Base-by-base conservation (phyloP, 495 filamentous ascomycete species). In the Aspergillus hancockii region DNA sequence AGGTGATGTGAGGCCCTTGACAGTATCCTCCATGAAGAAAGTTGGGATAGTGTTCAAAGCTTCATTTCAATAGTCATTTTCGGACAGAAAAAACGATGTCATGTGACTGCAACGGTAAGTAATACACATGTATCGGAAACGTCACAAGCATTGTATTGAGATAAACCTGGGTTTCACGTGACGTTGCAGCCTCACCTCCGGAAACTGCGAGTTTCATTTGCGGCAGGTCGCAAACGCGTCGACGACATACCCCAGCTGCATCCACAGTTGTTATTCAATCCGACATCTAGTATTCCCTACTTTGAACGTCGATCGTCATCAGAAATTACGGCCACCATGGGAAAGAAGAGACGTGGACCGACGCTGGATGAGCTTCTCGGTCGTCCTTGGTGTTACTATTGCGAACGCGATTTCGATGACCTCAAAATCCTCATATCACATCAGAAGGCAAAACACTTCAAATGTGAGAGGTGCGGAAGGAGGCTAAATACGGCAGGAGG, bases 391-490 rank as follows among this genome's bases (percentile, higher is more conserved):
- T 98, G 94, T 79, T 98, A 97, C 75, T 98, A 98, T 76, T 98
- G 94, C 77, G 94, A 98, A 77, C 87, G 93, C 74, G 94, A 97
- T 75, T 98, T 98, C 64, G 93, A 97, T 69, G 94, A 98, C 73
- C 73, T 97, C 13, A 96, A 95, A 76, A 91, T 98, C 58, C 85
- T 98, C 50, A 95, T 97, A 60, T 89, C 88, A 52, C 94, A 98
- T 75, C 95, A 98, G 69, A 97, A 96, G 71, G 93, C 94, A 21
- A 98, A 97, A 75, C 94, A 98, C 72, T 98, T 95, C 83, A 96
- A 95, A 70, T 98, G 94, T 74, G 91, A 96, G 60, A 76, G 87
- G 78, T 98, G 94, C 69, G 83, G 83, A 22, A 85, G 94, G 59
- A 82, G 93, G 62, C 73, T 98, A 36, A 97, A 97, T 67, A 98